Evolutionary conservation across 1,284 basidiomycete genomes (phyloP).

Genomic region (Xerocomus cyaneibrunnescens): DNA sequence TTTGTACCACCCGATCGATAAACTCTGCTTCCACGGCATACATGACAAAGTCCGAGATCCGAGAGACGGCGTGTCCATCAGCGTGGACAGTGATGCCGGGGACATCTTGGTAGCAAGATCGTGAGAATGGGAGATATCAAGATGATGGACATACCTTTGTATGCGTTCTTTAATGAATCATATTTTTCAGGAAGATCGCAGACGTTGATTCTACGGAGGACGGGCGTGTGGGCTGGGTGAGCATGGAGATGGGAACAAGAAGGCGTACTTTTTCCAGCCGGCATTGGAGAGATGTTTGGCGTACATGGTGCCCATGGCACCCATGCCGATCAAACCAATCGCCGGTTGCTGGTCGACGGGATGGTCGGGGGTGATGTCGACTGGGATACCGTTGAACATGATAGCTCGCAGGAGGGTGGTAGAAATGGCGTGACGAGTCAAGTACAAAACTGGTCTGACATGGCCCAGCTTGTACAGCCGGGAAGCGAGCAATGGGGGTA

Average conservation of each 20-base stretch:
- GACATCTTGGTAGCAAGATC: slow-evolving; percentile 36
- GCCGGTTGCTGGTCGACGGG: slow-evolving; percentile 63
- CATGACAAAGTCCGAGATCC: slow-evolving; percentile 85
- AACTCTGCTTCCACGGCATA: slow-evolving; percentile 95
- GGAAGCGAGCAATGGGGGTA: no score
- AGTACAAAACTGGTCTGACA: no score
- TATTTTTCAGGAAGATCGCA: slow-evolving; percentile 86
- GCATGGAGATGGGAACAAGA: background rate
- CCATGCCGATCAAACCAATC: slow-evolving; percentile 91
- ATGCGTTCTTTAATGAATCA: slow-evolving; percentile 62
- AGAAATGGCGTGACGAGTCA: no score
- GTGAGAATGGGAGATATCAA: slow-evolving; percentile 2
- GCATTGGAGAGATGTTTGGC: slow-evolving; percentile 72
- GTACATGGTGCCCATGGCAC: slow-evolving; percentile 96
- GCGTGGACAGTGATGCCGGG: slow-evolving; percentile 64
- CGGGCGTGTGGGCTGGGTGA: background rate
- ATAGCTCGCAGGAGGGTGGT: background rate
- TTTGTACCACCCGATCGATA: slow-evolving; percentile 79
- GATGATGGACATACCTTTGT: slow-evolving; percentile 49
- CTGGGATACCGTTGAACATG: slow-evolving; percentile 14
- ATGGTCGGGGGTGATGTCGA: slow-evolving; percentile 50
- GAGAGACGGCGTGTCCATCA: slow-evolving; percentile 85
- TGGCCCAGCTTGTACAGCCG: no score
- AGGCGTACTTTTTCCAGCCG: slow-evolving; percentile 79
- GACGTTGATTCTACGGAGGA: slow-evolving; percentile 73